Base-by-base conservation (phyloP, 306 rosid species). In the Acacia melanoxylon region DNA sequence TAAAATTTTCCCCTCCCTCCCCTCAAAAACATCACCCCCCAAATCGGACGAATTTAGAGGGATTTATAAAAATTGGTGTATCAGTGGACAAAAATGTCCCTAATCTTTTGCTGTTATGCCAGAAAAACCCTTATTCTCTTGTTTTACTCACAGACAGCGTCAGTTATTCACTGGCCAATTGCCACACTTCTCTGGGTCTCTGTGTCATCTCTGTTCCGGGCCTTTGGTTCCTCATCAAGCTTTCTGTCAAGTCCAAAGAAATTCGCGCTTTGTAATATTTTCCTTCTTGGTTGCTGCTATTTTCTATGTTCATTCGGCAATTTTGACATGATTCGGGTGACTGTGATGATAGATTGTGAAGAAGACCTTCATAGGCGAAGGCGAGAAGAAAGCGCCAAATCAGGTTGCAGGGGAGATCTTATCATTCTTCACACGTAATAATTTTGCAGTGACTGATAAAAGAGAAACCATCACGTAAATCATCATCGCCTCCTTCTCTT, bases 221-320 rank as follows among this genome's bases (percentile, higher is more conserved):
- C 61, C 89, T 93, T 4, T 95, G 99, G 99, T 95, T 98, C 37
- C 98, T 95, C 84, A 95, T 95, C 91, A 95, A 95, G 77, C 98
- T 97, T 80, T 93, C 98, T 71, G 97, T 93, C 25, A 95, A 93
- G 82, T 93, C 99, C 84, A 95, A 95, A 90, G 99, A 91, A 62
- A 76, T 24, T 29, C 17, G 19, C 2, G 22, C 51, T 25, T 12
- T 27, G 9, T 37, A 15, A 1, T 9, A 11, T 68, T 19, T 22
- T 56, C 49, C 2, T 35, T 20, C 29, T 3, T 65, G 25, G 1
- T 41, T 46, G 56, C 10, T 68, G 16, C 72, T 66, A 2, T 31
- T 12, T 44, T 51, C 41, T 71, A 9, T 46, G 10, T 78, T 37
- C 31, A 8, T 74, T 42, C 67, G n/a, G 25, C 1, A 19, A 49